A percentile compares a stretch with the other conserved stretches of the same genome.
phyloP scores from a whole-genome alignment of 1,139 yeast genomes.

The Yamadazyma kanchanaburiensis region DNA sequence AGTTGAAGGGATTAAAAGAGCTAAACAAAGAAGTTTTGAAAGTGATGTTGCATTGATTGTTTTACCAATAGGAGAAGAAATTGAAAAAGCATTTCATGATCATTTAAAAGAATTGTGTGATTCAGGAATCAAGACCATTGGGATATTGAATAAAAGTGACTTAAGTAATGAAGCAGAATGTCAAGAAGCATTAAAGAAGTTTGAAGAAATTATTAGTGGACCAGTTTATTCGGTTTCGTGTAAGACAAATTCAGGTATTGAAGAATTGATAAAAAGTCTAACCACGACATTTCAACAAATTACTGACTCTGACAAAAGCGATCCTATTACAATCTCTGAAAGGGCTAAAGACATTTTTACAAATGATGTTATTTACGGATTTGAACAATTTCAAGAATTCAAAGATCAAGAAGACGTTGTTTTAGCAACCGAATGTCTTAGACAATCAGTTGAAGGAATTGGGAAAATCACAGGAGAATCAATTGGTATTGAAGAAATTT shows the following conservation, averaged over 20 bases:
- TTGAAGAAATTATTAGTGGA: conserved; percentile 3
- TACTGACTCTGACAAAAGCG: conserved; percentile 45
- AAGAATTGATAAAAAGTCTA: conserved; percentile 30
- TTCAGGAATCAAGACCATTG: conserved; percentile 27
- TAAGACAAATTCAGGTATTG: conserved; percentile 52
- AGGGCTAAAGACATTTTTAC: conserved; percentile 70
- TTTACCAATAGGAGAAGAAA: conserved; percentile 30
- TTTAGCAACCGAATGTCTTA: conserved; percentile 74
- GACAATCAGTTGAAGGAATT: conserved; percentile 77
- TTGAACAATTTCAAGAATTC: conserved; percentile 54
- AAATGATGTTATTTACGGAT: conserved; percentile 72
- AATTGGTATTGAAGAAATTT: conserved; percentile 84
- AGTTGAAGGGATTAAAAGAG: conserved; percentile 76
- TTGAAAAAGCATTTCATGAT: conserved; percentile 18
- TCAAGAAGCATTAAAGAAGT: conserved; percentile 13
- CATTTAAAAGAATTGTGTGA: conserved; percentile 31
- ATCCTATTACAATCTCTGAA: conserved; percentile 68
- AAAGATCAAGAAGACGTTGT: conserved; percentile 67
- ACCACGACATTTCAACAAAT: conserved; percentile 46
- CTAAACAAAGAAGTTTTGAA: conserved; percentile 53
- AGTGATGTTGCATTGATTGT: conserved; percentile 63
- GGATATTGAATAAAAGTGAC: conserved; percentile 64
- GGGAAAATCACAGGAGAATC: conserved; percentile 91
- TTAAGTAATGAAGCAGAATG: conserved; percentile 27
- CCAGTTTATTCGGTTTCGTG: conserved; percentile 53